These are phyloP conservation scores for Sphaerostilbella broomeana DNA, from an alignment of 2,329 filamentous ascomycete species.

Conservation along the genomic window DNA sequence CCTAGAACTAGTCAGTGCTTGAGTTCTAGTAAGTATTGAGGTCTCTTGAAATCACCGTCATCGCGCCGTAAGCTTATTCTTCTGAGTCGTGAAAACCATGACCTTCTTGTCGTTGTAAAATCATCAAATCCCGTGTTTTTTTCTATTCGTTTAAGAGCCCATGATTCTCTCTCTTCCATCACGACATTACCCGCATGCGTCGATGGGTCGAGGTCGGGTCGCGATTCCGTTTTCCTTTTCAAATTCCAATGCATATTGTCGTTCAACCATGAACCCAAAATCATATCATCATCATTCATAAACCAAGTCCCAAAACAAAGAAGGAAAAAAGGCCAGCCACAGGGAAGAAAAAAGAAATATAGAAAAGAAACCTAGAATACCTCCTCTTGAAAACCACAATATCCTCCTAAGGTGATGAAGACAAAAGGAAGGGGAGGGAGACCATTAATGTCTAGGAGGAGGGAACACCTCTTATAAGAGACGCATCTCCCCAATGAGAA, in stretches of 20 bases:
- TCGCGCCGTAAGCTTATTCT: neutral
- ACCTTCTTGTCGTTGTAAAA: neutral
- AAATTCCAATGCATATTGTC: too few relatives aligned
- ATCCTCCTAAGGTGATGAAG: too few relatives aligned
- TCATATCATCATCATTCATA: neutral
- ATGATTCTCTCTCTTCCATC: neutral
- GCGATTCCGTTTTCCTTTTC: neutral
- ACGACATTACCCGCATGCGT: neutral
- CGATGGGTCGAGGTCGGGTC: conserved; percentile 2
- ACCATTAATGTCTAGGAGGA: too few relatives aligned
- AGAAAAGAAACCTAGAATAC: too few relatives aligned
- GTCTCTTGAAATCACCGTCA: neutral
- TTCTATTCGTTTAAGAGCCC: neutral
- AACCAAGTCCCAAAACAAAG: too few relatives aligned
- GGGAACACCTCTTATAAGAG: too few relatives aligned
- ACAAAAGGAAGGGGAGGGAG: too few relatives aligned
- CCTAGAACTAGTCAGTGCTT: too few relatives aligned
- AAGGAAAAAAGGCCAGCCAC: neutral
- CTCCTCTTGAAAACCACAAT: too few relatives aligned
- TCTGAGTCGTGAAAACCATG: neutral
- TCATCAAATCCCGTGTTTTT: neutral
- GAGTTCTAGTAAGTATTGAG: too few relatives aligned
- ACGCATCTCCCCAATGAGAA: too few relatives aligned
- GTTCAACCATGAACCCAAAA: neutral
- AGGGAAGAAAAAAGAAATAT: neutral